Percentiles rank a stretch among this genome's conserved stretches.
These are phyloP conservation scores for Cocos nucifera DNA, from an alignment of 176 grass and related monocot species.

Conservation along the genomic window DNA sequence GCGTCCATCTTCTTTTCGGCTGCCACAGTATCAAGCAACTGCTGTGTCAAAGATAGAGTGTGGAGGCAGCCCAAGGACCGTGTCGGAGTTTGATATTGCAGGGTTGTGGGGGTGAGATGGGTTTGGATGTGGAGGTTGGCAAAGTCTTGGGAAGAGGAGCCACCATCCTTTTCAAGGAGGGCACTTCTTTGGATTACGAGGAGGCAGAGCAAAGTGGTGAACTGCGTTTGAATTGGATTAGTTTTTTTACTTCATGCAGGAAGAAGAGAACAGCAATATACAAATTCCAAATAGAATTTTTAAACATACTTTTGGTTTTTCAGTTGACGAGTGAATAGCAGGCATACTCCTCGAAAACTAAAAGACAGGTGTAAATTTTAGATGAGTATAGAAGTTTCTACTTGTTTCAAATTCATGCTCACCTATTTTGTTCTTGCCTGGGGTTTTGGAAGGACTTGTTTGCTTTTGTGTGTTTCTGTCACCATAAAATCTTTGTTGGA, in stretches of 20 bases:
- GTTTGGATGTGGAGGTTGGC: constrained; percentile 55
- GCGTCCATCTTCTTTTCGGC: constrained; percentile 59
- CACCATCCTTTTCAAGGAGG: constrained; percentile 9
- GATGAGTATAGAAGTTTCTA: too few relatives aligned
- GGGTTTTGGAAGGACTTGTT: too few relatives aligned
- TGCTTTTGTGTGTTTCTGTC: too few relatives aligned
- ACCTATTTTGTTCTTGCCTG: too few relatives aligned
- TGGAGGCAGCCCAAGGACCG: constrained; percentile 44
- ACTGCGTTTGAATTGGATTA: neutral
- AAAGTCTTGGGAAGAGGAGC: neutral
- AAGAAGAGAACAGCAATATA: too few relatives aligned
- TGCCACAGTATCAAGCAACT: constrained; percentile 21
- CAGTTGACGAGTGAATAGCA: too few relatives aligned
- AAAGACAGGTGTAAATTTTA: too few relatives aligned
- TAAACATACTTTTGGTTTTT: too few relatives aligned
- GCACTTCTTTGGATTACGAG: constrained; percentile 5
- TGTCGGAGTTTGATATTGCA: constrained; percentile 23
- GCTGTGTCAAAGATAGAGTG: neutral
- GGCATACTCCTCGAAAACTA: too few relatives aligned
- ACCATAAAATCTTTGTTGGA: too few relatives aligned
- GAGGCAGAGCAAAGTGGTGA: constrained; percentile 11
- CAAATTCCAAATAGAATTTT: too few relatives aligned
- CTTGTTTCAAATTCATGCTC: too few relatives aligned
- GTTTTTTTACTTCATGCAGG: neutral
- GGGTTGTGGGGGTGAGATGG: constrained; percentile 32